phyloP scores from a whole-genome alignment of 1,139 yeast species.

The Diutina rugosa region DNA sequence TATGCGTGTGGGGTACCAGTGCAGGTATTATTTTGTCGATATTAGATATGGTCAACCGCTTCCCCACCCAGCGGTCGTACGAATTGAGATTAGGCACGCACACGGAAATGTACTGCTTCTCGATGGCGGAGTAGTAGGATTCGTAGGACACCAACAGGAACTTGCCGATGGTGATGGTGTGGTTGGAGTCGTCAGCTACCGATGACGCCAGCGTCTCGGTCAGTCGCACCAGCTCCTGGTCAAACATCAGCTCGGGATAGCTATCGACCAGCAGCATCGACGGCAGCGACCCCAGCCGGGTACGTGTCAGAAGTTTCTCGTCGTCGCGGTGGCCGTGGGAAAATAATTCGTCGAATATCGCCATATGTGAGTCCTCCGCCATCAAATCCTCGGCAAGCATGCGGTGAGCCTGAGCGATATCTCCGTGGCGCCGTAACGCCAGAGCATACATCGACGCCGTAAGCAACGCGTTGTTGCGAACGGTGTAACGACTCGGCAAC shows the following conservation, averaged over 20 bases:
- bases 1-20: constrained; percentile 5
- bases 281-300: not conserved
- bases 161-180: constrained; percentile 8
- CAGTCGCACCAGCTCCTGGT: not conserved
- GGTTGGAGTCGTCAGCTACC: not conserved
- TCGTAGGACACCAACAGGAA: constrained; percentile 14
- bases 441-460: not conserved
- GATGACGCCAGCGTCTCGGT: not conserved
- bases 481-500: constrained; percentile 16
- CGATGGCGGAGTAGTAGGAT: constrained; percentile 15
- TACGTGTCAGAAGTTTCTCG: not conserved
- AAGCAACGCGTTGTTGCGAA: not conserved
- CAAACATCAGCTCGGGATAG: not conserved
- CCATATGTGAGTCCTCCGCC: not conserved
- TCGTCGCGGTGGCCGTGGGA: not conserved
- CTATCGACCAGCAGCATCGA: not conserved
- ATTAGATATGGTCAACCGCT: constrained; percentile 19
- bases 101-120: constrained; percentile 24
- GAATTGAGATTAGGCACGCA: constrained; percentile 29
- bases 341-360: not conserved
- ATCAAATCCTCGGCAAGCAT: not conserved
- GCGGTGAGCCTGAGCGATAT: not conserved
- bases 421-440: not conserved
- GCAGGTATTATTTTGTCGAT: constrained; percentile 11
- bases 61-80: constrained; percentile 27